Evolutionary conservation across 176 grass and related monocot genomes (phyloP).

Genomic region (Hsuehochloa calcarea): DNA sequence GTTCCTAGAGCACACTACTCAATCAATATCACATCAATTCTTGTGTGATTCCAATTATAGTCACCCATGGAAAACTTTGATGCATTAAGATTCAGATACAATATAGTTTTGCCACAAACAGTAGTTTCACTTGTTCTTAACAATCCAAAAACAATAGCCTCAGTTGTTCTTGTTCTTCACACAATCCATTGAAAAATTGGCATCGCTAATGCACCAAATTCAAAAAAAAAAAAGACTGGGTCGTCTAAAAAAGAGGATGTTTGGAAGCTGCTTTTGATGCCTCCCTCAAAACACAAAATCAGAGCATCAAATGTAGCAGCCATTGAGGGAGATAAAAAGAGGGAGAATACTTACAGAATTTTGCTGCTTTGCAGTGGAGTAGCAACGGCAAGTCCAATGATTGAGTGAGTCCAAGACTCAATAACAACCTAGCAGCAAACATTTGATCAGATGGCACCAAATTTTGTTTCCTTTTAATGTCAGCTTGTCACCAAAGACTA

Average conservation of each 20-base stretch:
- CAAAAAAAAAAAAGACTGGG: not conserved
- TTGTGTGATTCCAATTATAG: not conserved
- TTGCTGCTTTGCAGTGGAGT: slow-evolving; percentile 20
- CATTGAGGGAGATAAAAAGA: not conserved
- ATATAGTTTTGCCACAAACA: not conserved
- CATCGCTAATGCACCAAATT: not conserved
- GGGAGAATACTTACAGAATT: not conserved
- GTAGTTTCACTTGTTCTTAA: not conserved
- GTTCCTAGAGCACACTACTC: not conserved
- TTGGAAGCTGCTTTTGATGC: not conserved
- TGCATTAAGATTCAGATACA: not conserved
- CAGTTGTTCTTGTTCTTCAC: not conserved
- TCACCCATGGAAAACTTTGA: not conserved
- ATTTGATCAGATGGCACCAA: slow-evolving; percentile 25
- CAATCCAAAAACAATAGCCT: not conserved
- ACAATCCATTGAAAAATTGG: not conserved
- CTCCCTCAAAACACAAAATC: not conserved
- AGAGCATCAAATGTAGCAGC: not conserved
- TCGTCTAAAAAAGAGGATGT: not conserved
- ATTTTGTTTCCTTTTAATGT: not conserved
- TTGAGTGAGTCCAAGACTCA: not conserved
- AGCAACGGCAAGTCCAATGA: not conserved
- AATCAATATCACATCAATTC: not conserved
- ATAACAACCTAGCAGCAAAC: not conserved
- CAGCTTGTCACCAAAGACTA: slow-evolving; percentile 21